These are phyloP conservation scores for Cadophora luteo-olivacea DNA, from an alignment of 2,329 filamentous ascomycete genomes.

Conservation along the genomic window DNA sequence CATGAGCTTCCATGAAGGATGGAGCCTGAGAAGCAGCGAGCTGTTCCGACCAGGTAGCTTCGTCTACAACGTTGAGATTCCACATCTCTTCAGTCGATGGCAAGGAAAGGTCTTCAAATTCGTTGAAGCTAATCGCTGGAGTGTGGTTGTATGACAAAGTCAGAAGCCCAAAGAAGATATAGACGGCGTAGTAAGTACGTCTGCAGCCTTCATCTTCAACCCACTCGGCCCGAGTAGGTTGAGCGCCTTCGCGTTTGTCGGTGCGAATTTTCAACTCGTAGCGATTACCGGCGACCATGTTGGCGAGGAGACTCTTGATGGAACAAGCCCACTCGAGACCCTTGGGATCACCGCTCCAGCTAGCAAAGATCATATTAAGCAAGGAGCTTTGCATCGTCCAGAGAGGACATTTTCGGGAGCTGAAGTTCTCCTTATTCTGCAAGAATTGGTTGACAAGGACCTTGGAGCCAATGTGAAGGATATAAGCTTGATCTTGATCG, in stretches of 20 bases:
- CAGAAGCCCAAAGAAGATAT: conserved; percentile 96
- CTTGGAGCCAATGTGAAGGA: conserved; percentile 97
- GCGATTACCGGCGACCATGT: conserved; percentile 97
- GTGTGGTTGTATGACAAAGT: conserved; percentile 98
- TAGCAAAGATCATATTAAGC: conserved; percentile 98
- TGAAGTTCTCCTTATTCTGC: conserved; percentile 98
- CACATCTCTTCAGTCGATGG: conserved; percentile 94
- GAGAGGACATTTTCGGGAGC: conserved; percentile 93
- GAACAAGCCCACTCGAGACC: conserved; percentile 98
- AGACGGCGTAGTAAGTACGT: conserved; percentile 96
- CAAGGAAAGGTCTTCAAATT: conserved; percentile 91
- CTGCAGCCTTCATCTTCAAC: conserved; percentile 96
- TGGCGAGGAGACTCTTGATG: conserved; percentile 96
- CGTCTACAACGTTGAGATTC: conserved; percentile 82
- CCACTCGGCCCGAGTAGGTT: conserved; percentile 87
- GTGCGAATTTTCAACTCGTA: conserved; percentile 95
- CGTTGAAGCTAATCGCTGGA: conserved; percentile 96
- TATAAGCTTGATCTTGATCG: conserved; percentile 95
- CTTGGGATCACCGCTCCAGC: conserved; percentile 98
- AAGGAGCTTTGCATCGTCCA: conserved; percentile 99
- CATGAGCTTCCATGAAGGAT: conserved; percentile 92
- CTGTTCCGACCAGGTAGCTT: conserved; percentile 83
- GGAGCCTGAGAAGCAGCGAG: conserved; percentile 74
- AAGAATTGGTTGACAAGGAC: conserved; percentile 96
- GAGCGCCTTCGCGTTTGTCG: conserved; percentile 79